These are phyloP conservation scores for Candida maris DNA, from an alignment of 805 yeast species.

Conservation along the genomic window DNA sequence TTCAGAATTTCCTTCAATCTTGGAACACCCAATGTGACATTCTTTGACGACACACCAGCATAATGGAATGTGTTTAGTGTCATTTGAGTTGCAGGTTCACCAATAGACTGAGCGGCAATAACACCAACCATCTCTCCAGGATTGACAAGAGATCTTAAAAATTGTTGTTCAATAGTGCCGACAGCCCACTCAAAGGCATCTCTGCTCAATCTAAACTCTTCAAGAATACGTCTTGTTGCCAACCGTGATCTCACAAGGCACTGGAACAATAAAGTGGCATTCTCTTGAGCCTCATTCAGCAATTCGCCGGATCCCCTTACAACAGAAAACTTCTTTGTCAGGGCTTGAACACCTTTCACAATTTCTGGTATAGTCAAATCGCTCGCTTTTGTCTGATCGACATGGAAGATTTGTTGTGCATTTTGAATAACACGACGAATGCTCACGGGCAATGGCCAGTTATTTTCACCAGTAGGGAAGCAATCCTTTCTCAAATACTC, in stretches of 20 bases:
- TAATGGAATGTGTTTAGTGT: conserved; percentile 96
- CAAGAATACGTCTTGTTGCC: conserved; percentile 85
- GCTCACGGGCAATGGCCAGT: conserved; percentile 98
- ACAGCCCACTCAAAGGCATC: conserved; percentile 94
- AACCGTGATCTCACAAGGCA: conserved; percentile 90
- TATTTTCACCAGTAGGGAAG: conserved; percentile 89
- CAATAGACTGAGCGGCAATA: conserved; percentile 95
- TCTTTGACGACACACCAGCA: conserved; percentile 96
- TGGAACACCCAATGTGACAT: conserved; percentile 95
- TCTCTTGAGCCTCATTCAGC: conserved; percentile 80
- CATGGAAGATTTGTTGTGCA: conserved; percentile 94
- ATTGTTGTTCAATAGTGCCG: conserved; percentile 92
- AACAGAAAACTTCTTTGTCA: conserved; percentile 66
- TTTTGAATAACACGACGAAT: conserved; percentile 94
- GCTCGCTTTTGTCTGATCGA: conserved; percentile 85
- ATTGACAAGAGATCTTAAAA: conserved; percentile 84
- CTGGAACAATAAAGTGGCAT: conserved; percentile 87
- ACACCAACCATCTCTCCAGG: conserved; percentile 99
- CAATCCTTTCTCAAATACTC: conserved; percentile 70
- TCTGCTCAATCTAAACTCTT: conserved; percentile 80
- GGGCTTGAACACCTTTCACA: conserved; percentile 62
- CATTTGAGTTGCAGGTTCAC: conserved; percentile 99
- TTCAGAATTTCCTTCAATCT: conserved; percentile 96
- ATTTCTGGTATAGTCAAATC: conserved; percentile 85
- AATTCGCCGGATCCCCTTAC: conserved; percentile 78